Base-by-base conservation (phyloP, 306 rosid genomes). In the Cotoneaster glaucophyllus region DNA sequence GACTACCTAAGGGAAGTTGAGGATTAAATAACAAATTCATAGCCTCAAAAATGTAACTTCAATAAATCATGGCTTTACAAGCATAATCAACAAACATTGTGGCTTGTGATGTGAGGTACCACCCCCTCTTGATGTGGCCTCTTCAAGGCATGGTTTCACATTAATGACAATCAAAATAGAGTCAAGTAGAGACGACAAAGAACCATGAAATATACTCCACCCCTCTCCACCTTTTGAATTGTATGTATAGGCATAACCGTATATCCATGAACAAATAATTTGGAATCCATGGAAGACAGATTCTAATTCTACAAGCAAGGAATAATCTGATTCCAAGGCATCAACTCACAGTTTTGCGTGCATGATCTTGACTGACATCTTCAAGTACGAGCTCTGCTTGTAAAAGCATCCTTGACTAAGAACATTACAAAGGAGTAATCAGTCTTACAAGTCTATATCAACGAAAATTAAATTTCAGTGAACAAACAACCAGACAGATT, bases 281-380 rank as follows among this genome's bases (percentile, higher is more conserved):
- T 15, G 21, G 25, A 28, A 29, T 24, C 54, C 64, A n/a, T 19
- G 64, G 64, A 53, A 53, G 63, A 71, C 21, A 48, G 11, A 48
- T 48, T 15, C 21, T 48, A 31, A 50, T 52, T 18, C 37, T 37
- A 39, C 21, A 67, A 22, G 21, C 32, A 22, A 41, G 12, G 32
- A 72, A 57, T 34, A 24, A 57, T 57, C 24, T 41, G 67, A 71
- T 71, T 52, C 75, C 1, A 26, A 41, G 68, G 54, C 68, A 68
- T 18, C 44, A 70, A 82, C 97, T 88, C 85, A 95, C 97, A 79
- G 97, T 95, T 84, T 90, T 95, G 74, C 86, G 96, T 17, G 99
- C 99, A 84, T 89, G 99, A 81, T 92, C 99, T 84, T 95, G 99
- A 80, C 97, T 92, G 70, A 95, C 97, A 82, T 95, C 97, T 84